Evolutionary conservation across 208 protist species (phyloP), one percentile per base, ranked within the genome.

Genomic region (Crithidia expoeki): DNA sequence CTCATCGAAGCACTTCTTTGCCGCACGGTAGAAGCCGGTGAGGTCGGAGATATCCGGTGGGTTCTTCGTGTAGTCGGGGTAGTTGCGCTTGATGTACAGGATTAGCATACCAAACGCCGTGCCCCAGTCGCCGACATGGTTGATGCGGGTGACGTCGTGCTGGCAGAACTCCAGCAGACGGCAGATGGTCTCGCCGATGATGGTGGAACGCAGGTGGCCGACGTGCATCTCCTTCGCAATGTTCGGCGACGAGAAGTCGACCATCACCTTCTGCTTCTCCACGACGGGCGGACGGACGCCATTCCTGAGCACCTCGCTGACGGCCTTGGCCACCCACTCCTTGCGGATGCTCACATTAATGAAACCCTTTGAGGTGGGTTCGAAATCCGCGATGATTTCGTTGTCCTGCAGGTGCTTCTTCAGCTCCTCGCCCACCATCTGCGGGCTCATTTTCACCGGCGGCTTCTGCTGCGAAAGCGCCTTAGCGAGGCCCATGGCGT

Each of bases 201-300:
- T 99, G 50, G 98, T 99, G 34, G 98, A 99, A 42, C 98, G 97
- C 17, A 98, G 88, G 76, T 99, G 98, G 34, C 98, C 98, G 10
- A 99, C 98, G 83, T 99, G 98, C 98, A 99, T 99, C 72, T 98
- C 94, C 89, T 99, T 99, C 36, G 98, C 98, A 66, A 99, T 98
- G 84, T 99, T 99, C 36, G 98, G 98, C 50, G 96, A 98, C 1
- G 97, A 98, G 84, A 98, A 99, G 84, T 99, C 98, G 14, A 99
- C 93, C 56, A 98, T 74, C 19, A 99, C 83, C 27, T 72, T 80
- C 72, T 89, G 76, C 70, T 76, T 67, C 50, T 80, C 65, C 53
- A 94, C 62, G 28, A 64, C 55, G 28, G 93, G 89, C n/a, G 89
- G 90, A 61, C 70, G 56, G 62, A 96, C 86, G 66, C 89, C 91